These are phyloP conservation scores for Blastobotrys ciferrii DNA, from an alignment of 1,139 yeast genomes.

Conservation along the genomic window DNA sequence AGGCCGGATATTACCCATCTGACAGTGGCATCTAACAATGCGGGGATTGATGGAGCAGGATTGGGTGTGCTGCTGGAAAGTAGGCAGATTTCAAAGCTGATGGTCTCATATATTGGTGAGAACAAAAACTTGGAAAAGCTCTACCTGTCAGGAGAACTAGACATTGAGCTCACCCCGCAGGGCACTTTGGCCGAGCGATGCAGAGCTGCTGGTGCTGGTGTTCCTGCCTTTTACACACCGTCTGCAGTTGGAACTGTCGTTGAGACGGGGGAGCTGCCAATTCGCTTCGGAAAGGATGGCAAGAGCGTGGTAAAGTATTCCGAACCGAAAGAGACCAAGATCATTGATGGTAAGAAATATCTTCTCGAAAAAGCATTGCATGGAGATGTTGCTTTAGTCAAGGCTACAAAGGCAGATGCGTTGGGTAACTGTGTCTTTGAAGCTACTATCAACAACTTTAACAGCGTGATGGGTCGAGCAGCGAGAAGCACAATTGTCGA, in stretches of 20 bases:
- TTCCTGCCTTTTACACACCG: slow-evolving; percentile 51
- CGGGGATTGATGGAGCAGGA: slow-evolving; percentile 50
- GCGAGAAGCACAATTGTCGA: slow-evolving; percentile 45
- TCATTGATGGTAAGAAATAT: slow-evolving; percentile 41
- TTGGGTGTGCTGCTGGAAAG: slow-evolving; percentile 43
- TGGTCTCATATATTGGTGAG: slow-evolving; percentile 49
- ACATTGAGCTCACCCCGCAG: slow-evolving; percentile 50
- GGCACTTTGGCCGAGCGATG: slow-evolving; percentile 51
- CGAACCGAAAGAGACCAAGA: slow-evolving; percentile 41
- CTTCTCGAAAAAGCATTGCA: slow-evolving; percentile 42
- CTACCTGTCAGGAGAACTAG: slow-evolving; percentile 45
- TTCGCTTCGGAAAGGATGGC: slow-evolving; percentile 39
- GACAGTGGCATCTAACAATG: slow-evolving; percentile 52
- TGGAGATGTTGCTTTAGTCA: slow-evolving; percentile 45
- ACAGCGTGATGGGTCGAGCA: slow-evolving; percentile 43
- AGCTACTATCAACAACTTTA: slow-evolving; percentile 46
- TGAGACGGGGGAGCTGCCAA: slow-evolving; percentile 49
- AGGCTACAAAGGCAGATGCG: slow-evolving; percentile 44
- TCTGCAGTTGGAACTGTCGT: slow-evolving; percentile 52
- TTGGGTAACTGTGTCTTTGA: slow-evolving; percentile 45
- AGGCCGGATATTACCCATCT: slow-evolving; percentile 38
- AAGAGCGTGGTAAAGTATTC: slow-evolving; percentile 38
- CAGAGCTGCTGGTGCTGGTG: slow-evolving; percentile 50
- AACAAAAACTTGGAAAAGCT: slow-evolving; percentile 44
- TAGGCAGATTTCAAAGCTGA: slow-evolving; percentile 47